These are phyloP conservation scores for Trichoderma orchidacearum DNA, from an alignment of 495 filamentous ascomycete genomes.

Conservation along the genomic window DNA sequence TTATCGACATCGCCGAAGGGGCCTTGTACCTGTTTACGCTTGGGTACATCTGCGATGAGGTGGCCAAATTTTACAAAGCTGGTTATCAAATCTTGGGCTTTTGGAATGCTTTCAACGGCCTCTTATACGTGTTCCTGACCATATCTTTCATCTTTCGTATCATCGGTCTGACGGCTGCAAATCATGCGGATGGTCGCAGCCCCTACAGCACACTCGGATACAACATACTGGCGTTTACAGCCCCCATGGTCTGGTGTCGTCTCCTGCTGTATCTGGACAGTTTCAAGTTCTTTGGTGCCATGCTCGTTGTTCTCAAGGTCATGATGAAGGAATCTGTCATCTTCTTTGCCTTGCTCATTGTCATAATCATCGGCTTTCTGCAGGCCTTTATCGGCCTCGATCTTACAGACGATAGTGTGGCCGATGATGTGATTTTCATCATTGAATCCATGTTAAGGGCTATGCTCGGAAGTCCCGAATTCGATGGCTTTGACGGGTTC, in stretches of 20 bases:
- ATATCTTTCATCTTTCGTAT: slow-evolving; percentile 66
- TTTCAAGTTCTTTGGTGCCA: slow-evolving; percentile 91
- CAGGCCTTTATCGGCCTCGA: slow-evolving; percentile 95
- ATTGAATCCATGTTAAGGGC: slow-evolving; percentile 82
- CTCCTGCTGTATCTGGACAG: slow-evolving; percentile 87
- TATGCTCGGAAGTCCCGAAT: slow-evolving; percentile 82
- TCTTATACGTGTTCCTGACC: slow-evolving; percentile 63
- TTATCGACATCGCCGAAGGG: slow-evolving; percentile 73
- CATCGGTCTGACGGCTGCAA: slow-evolving; percentile 53
- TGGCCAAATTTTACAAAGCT: slow-evolving; percentile 81
- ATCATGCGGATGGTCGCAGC: slow-evolving; percentile 34
- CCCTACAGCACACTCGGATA: slow-evolving; percentile 72
- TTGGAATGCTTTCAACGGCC: slow-evolving; percentile 87
- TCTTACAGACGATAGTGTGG: slow-evolving; percentile 53
- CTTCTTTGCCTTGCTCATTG: slow-evolving; percentile 85
- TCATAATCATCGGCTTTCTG: slow-evolving; percentile 81
- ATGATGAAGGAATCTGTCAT: slow-evolving; percentile 99
- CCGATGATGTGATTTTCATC: slow-evolving; percentile 52
- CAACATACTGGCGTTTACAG: slow-evolving; percentile 80
- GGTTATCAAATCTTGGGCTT: slow-evolving; percentile 80
- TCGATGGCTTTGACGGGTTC: slow-evolving; percentile 69
- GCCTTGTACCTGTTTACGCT: slow-evolving; percentile 83
- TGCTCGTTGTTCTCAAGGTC: slow-evolving; percentile 92
- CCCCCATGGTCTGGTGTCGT: slow-evolving; percentile 95
- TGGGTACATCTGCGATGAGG: slow-evolving; percentile 84